Evolutionary conservation across 257 asterid species (phyloP), one percentile per base, ranked within the genome.

Genomic region (Scutellaria minor): DNA sequence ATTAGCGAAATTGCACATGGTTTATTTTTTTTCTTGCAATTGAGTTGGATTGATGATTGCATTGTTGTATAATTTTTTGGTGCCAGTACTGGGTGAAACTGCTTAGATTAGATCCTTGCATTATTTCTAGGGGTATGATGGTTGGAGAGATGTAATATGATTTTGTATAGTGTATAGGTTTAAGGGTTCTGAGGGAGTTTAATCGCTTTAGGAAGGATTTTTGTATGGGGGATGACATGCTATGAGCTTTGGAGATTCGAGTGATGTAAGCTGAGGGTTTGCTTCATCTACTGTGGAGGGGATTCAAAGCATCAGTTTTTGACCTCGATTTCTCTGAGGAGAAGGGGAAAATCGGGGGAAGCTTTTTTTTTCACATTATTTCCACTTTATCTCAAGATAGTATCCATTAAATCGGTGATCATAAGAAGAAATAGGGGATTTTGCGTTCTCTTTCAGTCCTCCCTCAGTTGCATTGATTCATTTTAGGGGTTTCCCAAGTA

Each of bases 61-160:
- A 46, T 47, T 70, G 48, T 37, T 70, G 75, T 9, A 27, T 48
- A 27, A 18, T 48, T 50, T 50, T 69, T 48, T 31, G 52, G 40
- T 65, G 12, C 24, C 46, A 44, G 22, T 64, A 27, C 42, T 44
- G 64, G 35, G 64, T 31, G 64, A 58, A 6, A 5, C 37, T 31
- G 37, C 37, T 10, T 27, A 7, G 31, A 45, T 44, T 24, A 18
- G 31, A 45, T 44, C 66, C 40, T 71, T 27, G 61, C 15, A 45
- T 71, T 58, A 4, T 31, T 31, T 59, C n/a, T 37, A 12, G 40
- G 24, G 22, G 27, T 20, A 3, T 52, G 40, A n/a, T 70, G 50
- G 12, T 40, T 18, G 5, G 31, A 40, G 37, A 18, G 35, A 27
- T 56, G 27, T 55, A 22, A 55, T 41, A 22, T 18, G 52, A 44